Base-by-base conservation (phyloP, 1,284 basidiomycete species). In the Fistulinella staudtii region DNA sequence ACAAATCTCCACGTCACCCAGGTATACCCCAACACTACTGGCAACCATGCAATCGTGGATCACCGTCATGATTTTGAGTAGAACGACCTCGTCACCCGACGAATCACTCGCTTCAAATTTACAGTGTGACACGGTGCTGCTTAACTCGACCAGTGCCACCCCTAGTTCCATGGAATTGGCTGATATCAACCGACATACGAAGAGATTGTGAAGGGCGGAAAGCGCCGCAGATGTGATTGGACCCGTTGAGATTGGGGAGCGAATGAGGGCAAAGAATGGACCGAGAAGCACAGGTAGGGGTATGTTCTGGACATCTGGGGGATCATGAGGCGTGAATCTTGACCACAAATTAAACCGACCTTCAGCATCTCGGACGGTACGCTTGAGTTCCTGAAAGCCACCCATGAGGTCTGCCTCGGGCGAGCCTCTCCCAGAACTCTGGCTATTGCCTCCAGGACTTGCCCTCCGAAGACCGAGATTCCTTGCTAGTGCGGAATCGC, bases 31-130 rank as follows among this genome's bases (percentile, higher is more conserved):
- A n/a, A 86, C 76, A 40, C 64, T 70, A 23, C 56, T 67, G 39
- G 82, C 80, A 46, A 84, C 81, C 54, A 95, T 75, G 57, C 90
- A 83, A 60, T 91, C 85, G 51, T 89, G 82, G 50, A 99, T 93
- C 9, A 98, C 85, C 11, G 86, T 81, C 71, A 99, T 81, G 52
- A 99, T 93, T 60, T 88, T 88, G 42, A 96, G 76, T 11, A 99
- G 75, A 5, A 98, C 93, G 6, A 97, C 88, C 67, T 99, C 96
- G 66, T 99, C 96, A 14, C 93, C 89, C 21, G 92, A 91, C 4
- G 89, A 90, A 59, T 97, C 94, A 53, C 89, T 95, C 7, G 93
- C 91, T 66, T 99, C 96, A 63, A 99, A 99, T 65, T 96, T 93
- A 75, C 95, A 98, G 58, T 93, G 92, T 8, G 94, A 92, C 9